Evolutionary conservation across 2,329 filamentous ascomycete genomes (phyloP), one percentile per base, ranked within the genome.

Genomic region (Botrytis squamosa): DNA sequence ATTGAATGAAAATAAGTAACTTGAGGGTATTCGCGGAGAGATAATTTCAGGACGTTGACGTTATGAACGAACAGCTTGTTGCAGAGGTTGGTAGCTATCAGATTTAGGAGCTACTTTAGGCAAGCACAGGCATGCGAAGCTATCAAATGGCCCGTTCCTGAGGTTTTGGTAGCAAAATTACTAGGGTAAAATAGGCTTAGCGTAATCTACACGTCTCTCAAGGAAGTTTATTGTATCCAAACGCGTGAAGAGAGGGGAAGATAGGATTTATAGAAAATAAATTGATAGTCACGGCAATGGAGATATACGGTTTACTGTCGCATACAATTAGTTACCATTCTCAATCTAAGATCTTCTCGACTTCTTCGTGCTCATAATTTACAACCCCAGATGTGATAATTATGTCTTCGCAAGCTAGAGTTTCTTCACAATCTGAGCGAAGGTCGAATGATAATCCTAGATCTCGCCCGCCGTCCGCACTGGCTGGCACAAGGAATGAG

Each of bases 341-440:
- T 49, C 18, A 73, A 73, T 62, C 22, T 33, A 69, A 69, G 18
- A 38, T 40, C 33, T 46, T 69, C 49, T 33, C 29, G 60, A 46
- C 18, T 49, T 18, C 29, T 69, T 73, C 38, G 52, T 73, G 52
- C 52, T 69, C 64, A 69, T 69, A 69, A 42, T 52, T 65, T 69
- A 40, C n/a, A 74, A 71, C 42, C 60, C 71, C 77, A 75, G 75
- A 80, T 80, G 78, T 78, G 75, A 78, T 68, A 68, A 75, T 55
- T 67, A 81, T 81, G 80, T 81, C 80, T 77, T 80, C 80, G 64
- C 76, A 81, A 74, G 75, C 78, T 70, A 78, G 79, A 77, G 77
- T 77, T 64, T 76, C 79, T 42, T 80, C 79, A 42, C 79, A 79
- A 72, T 73, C 76, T 66, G 80, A 82, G 71, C 76, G 80, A 70